Evolutionary conservation across 768 basidiomycete species (phyloP).

Genomic region (Boletus subparvulus): DNA sequence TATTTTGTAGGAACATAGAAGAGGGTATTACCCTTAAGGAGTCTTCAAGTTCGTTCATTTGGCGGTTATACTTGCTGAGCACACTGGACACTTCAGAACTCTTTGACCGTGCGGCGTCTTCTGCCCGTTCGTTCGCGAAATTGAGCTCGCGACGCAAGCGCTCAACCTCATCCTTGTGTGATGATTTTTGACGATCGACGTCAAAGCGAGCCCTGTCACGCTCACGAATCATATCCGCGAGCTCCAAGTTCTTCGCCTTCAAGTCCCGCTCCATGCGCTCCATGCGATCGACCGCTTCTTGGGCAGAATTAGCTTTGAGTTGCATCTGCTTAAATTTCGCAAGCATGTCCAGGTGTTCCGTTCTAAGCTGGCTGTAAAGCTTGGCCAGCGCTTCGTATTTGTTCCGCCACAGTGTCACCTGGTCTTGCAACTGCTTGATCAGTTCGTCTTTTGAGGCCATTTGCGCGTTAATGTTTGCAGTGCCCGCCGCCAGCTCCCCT

Average conservation of each 20-base stretch:
- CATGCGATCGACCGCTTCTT: slow-evolving; percentile 97
- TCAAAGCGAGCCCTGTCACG: slow-evolving; percentile 95
- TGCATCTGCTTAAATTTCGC: slow-evolving; percentile 97
- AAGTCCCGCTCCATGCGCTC: slow-evolving; percentile 98
- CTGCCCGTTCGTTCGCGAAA: slow-evolving; percentile 97
- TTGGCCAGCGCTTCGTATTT: slow-evolving; percentile 99
- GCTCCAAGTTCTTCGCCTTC: slow-evolving; percentile 96
- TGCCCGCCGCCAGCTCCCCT: slow-evolving; percentile 76
- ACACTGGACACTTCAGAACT: slow-evolving; percentile 89
- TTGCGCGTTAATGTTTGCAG: slow-evolving; percentile 79
- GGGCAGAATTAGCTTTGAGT: slow-evolving; percentile 96
- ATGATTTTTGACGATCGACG: slow-evolving; percentile 87
- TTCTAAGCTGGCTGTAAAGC: slow-evolving; percentile 95
- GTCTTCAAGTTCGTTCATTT: slow-evolving; percentile 94
- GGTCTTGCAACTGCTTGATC: slow-evolving; percentile 93
- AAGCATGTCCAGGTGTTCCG: slow-evolving; percentile 96
- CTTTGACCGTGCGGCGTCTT: slow-evolving; percentile 88
- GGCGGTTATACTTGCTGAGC: slow-evolving; percentile 91
- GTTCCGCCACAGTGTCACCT: slow-evolving; percentile 95
- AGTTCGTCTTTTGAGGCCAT: slow-evolving; percentile 91
- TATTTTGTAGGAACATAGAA: neutral
- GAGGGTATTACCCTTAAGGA: slow-evolving; percentile 70
- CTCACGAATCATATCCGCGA: slow-evolving; percentile 98
- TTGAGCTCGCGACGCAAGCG: slow-evolving; percentile 86
- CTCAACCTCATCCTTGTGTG: slow-evolving; percentile 94